These are phyloP conservation scores for Solanum stenotomum DNA, from an alignment of 257 asterid species.

Conservation along the genomic window DNA sequence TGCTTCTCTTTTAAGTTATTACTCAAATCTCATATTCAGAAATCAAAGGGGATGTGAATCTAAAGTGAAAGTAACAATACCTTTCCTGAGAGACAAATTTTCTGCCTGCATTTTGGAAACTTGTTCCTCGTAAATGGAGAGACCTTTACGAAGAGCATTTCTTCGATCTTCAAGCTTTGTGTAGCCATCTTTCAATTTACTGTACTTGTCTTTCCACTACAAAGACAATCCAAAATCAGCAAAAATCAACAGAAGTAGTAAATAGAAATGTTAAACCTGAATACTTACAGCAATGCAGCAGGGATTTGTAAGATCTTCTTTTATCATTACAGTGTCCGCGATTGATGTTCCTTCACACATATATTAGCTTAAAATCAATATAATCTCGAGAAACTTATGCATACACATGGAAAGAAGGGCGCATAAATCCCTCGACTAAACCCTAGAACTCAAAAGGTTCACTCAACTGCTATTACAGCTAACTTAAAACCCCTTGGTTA, in stretches of 20 bases:
- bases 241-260: not conserved
- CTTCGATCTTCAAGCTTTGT: slow-evolving; percentile 31
- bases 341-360: slow-evolving; percentile 10
- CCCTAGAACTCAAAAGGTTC: not conserved
- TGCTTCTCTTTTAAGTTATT: not conserved
- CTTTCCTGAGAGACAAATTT: slow-evolving; percentile 41
- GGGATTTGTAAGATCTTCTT: slow-evolving; percentile 33
- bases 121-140: slow-evolving; percentile 17
- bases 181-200: slow-evolving; percentile 39
- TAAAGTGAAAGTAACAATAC: slow-evolving; percentile 9
- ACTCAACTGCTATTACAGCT: not conserved
- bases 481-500: not conserved
- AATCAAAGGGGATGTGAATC: not conserved
- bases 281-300: slow-evolving; percentile 57
- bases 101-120: slow-evolving; percentile 29
- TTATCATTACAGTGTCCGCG: slow-evolving; percentile 45
- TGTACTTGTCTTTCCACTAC: not conserved
- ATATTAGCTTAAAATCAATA: not conserved
- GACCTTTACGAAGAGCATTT: slow-evolving; percentile 27
- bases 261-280: not conserved
- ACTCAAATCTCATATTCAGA: not conserved
- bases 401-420: not conserved
- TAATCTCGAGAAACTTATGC: not conserved
- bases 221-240: not conserved
- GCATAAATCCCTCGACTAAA: not conserved